A percentile compares a stretch with the other conserved stretches of the same genome.
Evolutionary conservation across 2,329 filamentous ascomycete species (phyloP).

Genomic region (Myriosclerotinia duriaeana): DNA sequence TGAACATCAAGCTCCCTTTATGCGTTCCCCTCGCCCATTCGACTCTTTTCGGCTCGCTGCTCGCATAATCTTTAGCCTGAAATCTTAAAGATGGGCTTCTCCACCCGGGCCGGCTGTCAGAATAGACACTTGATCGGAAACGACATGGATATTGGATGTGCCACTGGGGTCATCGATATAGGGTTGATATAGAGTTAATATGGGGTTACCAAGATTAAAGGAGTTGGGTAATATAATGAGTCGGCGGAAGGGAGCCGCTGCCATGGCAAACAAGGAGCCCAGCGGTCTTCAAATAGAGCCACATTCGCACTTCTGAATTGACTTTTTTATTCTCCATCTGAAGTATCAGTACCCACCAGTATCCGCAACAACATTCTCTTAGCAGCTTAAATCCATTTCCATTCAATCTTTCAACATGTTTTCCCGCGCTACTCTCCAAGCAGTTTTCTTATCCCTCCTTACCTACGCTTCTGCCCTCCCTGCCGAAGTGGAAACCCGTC

Average conservation of each 20-base stretch:
- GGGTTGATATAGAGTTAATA: slow-evolving; percentile 5
- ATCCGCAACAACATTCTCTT: background rate
- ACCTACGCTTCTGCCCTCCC: slow-evolving; percentile 7
- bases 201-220: background rate
- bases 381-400: background rate
- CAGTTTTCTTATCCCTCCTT: background rate
- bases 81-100: slow-evolving; percentile 4
- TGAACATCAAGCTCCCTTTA: background rate
- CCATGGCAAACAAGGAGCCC: background rate
- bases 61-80: slow-evolving; percentile 15
- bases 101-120: background rate
- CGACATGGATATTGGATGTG: background rate
- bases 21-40: slow-evolving; percentile 5
- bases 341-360: background rate
- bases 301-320: background rate
- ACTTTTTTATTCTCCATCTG: background rate
- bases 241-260: slow-evolving; percentile 1
- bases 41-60: slow-evolving; percentile 4
- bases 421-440: background rate
- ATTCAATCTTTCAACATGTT: slow-evolving; percentile 4
- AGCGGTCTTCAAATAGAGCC: slow-evolving; percentile 1
- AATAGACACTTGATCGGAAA: background rate
- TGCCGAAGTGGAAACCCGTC: slow-evolving; percentile 27
- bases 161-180: background rate
- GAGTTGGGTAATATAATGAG: slow-evolving; percentile 2